phyloP scores from a whole-genome alignment of 1,284 basidiomycete genomes.

The Austropuccinia psidii region DNA sequence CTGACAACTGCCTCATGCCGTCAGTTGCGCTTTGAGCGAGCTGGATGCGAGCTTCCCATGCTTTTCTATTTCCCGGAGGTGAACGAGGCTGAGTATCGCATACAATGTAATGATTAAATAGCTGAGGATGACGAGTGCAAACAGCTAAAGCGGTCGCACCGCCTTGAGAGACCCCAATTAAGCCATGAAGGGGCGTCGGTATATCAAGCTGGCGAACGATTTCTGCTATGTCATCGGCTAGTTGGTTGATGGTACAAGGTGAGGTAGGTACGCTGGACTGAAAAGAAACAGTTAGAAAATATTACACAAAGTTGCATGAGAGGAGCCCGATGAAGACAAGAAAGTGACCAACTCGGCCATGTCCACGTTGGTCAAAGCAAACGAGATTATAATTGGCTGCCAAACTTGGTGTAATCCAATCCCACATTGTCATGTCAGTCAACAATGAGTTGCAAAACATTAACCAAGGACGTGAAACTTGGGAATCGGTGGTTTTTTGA shows the following conservation, averaged over 20 bases:
- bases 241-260: slow-evolving; percentile 47
- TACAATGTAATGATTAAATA: slow-evolving; percentile 46
- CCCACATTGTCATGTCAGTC: slow-evolving; percentile 51
- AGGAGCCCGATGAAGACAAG: slow-evolving; percentile 40
- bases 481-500: slow-evolving; percentile 2
- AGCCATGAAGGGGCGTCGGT: slow-evolving; percentile 44
- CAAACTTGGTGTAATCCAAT: slow-evolving; percentile 46
- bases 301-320: slow-evolving; percentile 46
- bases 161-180: slow-evolving; percentile 51
- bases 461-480: slow-evolving; percentile 44
- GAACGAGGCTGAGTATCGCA: slow-evolving; percentile 50
- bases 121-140: slow-evolving; percentile 46
- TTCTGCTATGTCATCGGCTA: slow-evolving; percentile 49
- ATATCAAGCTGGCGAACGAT: slow-evolving; percentile 47
- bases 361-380: slow-evolving; percentile 50
- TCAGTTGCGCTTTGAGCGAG: slow-evolving; percentile 42
- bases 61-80: slow-evolving; percentile 48
- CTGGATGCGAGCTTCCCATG: slow-evolving; percentile 50
- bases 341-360: slow-evolving; percentile 45
- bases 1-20: slow-evolving; percentile 47
- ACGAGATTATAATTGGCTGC: slow-evolving; percentile 49
- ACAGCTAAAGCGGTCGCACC: slow-evolving; percentile 50
- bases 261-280: slow-evolving; percentile 46
- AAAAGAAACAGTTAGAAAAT: slow-evolving; percentile 45
- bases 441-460: slow-evolving; percentile 51